phyloP scores from a whole-genome alignment of 345 rosid genomes.

The Eucalyptus erythrocorys region DNA sequence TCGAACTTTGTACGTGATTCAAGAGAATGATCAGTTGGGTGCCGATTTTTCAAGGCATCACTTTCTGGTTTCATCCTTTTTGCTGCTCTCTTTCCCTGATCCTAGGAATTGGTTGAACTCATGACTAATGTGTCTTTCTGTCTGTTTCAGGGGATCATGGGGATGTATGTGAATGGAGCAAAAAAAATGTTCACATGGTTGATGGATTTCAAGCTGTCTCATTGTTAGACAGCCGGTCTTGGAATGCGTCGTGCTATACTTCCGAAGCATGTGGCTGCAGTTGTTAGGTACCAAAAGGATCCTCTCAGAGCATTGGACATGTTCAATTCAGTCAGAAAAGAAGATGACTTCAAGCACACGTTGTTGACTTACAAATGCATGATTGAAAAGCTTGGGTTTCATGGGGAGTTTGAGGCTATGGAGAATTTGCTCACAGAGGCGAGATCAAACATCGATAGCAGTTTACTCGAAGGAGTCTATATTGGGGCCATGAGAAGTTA shows the following conservation, averaged over 20 bases:
- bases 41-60: background rate
- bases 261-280: slow-evolving; percentile 74
- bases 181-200: background rate
- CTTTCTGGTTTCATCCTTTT: background rate
- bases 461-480: slow-evolving; percentile 71
- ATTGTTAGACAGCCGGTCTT: background rate
- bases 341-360: slow-evolving; percentile 47
- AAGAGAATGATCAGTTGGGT: background rate
- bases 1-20: background rate
- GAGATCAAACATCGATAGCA: slow-evolving; percentile 32
- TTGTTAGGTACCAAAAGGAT: slow-evolving; percentile 59
- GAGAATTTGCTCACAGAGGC: slow-evolving; percentile 42
- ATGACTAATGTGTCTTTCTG: background rate
- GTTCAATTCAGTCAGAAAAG: slow-evolving; percentile 63
- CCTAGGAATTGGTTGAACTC: background rate
- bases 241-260: slow-evolving; percentile 55
- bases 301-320: slow-evolving; percentile 61
- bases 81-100: background rate
- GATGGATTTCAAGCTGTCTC: background rate
- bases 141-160: background rate
- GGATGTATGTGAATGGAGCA: background rate
- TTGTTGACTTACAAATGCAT: slow-evolving; percentile 58
- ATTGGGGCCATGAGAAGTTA: slow-evolving; percentile 58
- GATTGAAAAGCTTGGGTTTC: slow-evolving; percentile 63
- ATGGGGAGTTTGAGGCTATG: slow-evolving; percentile 75